A percentile compares a stretch with the other conserved stretches of the same genome.
These are phyloP conservation scores for Phialophora macrospora DNA, from an alignment of 2,329 filamentous ascomycete species.

Conservation along the genomic window DNA sequence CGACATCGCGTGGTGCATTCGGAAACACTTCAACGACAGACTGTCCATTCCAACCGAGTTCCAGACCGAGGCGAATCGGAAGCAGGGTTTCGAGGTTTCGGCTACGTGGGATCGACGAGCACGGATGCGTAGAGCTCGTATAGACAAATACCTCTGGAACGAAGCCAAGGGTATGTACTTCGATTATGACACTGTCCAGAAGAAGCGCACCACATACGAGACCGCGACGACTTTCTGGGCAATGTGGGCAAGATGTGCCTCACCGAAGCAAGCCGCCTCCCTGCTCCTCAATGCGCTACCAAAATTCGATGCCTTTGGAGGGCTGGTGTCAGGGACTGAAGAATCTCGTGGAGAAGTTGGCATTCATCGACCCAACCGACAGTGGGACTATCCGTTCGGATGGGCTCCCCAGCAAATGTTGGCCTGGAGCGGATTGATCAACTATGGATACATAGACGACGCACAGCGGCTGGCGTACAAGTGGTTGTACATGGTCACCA, in stretches of 20 bases:
- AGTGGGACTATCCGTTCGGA: slow-evolving; percentile 98
- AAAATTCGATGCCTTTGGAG: slow-evolving; percentile 84
- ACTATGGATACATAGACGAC: slow-evolving; percentile 90
- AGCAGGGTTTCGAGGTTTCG: slow-evolving; percentile 77
- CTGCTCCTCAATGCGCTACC: slow-evolving; percentile 83
- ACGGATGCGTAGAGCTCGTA: slow-evolving; percentile 78
- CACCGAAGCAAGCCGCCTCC: slow-evolving; percentile 80
- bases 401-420: slow-evolving; percentile 99
- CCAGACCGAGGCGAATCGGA: slow-evolving; percentile 67
- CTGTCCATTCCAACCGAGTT: slow-evolving; percentile 83
- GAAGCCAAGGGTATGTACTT: slow-evolving; percentile 94
- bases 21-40: slow-evolving; percentile 79
- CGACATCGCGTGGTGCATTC: slow-evolving; percentile 87
- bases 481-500: slow-evolving; percentile 98
- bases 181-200: slow-evolving; percentile 87
- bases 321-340: slow-evolving; percentile 86
- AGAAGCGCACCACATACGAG: slow-evolving; percentile 83
- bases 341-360: slow-evolving; percentile 81
- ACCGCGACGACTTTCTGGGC: slow-evolving; percentile 95
- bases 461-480: slow-evolving; percentile 90
- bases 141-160: slow-evolving; percentile 95
- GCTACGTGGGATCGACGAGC: slow-evolving; percentile 89
- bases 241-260: slow-evolving; percentile 90
- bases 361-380: slow-evolving; percentile 84
- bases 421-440: slow-evolving; percentile 88